A percentile compares a stretch with the other conserved stretches of the same genome.
Conservation (phyloP, 345 rosid genomes). For the Pseudoturritis turrita region DNA sequence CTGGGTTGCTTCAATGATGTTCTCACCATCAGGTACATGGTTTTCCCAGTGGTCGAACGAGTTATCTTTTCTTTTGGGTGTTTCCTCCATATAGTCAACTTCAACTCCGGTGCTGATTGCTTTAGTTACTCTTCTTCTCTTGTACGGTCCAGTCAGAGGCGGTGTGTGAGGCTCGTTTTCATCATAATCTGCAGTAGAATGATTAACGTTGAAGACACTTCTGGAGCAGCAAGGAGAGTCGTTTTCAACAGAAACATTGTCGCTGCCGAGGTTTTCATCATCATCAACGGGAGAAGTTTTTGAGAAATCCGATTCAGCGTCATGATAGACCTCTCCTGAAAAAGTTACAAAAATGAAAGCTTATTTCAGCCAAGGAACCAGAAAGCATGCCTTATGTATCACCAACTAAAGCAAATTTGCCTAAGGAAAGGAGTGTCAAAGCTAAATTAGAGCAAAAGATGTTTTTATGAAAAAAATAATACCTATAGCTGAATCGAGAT, state of each 20-base stretch:
- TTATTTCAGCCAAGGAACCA: background rate
- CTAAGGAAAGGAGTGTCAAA: background rate
- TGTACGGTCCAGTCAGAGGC: constrained; percentile 64
- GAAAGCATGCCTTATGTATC: background rate
- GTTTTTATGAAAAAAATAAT: background rate
- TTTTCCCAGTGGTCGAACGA: constrained; percentile 35
- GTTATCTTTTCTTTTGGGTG: constrained; percentile 38
- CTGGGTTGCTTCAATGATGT: constrained; percentile 44
- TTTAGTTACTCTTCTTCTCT: constrained; percentile 69
- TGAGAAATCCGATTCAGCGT: constrained; percentile 62
- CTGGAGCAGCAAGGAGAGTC: constrained; percentile 34
- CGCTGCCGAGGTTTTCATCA: constrained; percentile 30
- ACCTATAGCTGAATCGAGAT: constrained; percentile 62
- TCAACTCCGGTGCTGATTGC: constrained; percentile 42
- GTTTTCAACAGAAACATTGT: constrained; percentile 32
- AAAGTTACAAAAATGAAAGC: constrained; percentile 14
- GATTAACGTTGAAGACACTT: constrained; percentile 36
- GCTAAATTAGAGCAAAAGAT: background rate
- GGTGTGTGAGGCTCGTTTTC: constrained; percentile 58
- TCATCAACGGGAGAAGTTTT: constrained; percentile 27
- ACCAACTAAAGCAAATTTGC: background rate
- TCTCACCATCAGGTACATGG: constrained; percentile 38
- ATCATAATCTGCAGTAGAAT: constrained; percentile 27
- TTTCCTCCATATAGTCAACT: constrained; percentile 65
- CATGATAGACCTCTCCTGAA: constrained; percentile 80